Evolutionary conservation across 257 asterid species (phyloP).

Genomic region (Hygrophila difformis): DNA sequence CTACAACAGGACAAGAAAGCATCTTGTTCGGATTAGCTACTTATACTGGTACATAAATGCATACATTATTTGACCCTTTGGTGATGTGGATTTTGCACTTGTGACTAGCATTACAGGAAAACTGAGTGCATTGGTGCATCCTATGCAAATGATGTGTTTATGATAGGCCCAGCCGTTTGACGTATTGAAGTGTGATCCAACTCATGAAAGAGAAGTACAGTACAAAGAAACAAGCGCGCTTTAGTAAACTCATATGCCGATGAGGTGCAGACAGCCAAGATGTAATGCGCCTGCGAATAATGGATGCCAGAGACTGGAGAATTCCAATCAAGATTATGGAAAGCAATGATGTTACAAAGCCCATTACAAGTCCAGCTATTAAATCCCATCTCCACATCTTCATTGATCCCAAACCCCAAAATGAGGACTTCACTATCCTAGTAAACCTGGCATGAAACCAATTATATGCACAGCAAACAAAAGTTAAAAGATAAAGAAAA

Average conservation of each 20-base stretch:
- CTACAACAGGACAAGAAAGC: conserved; percentile 11
- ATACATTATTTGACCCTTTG: conserved; percentile 21
- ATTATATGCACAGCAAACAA: background rate
- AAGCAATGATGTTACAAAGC: conserved; percentile 50
- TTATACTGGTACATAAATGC: conserved; percentile 19
- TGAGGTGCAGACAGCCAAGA: conserved; percentile 21
- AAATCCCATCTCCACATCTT: conserved; percentile 68
- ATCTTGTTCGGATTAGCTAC: conserved; percentile 10
- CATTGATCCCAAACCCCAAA: conserved; percentile 27
- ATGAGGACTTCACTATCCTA: conserved; percentile 48
- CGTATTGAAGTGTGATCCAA: conserved; percentile 67
- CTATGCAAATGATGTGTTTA: conserved; percentile 24
- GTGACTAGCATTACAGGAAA: conserved; percentile 25
- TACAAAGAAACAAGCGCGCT: conserved; percentile 55
- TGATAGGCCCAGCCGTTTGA: conserved; percentile 51
- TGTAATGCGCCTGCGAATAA: conserved; percentile 20
- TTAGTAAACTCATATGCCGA: conserved; percentile 28
- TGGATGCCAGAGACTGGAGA: conserved; percentile 30
- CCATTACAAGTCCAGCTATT: conserved; percentile 48
- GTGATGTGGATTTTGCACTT: conserved; percentile 11
- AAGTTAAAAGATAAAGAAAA: background rate
- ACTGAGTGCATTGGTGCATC: conserved; percentile 27
- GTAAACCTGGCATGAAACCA: conserved; percentile 44
- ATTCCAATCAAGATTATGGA: conserved; percentile 35
- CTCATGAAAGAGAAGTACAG: conserved; percentile 69